Base-by-base conservation (phyloP, 768 basidiomycete genomes). In the Suillus spraguei region DNA sequence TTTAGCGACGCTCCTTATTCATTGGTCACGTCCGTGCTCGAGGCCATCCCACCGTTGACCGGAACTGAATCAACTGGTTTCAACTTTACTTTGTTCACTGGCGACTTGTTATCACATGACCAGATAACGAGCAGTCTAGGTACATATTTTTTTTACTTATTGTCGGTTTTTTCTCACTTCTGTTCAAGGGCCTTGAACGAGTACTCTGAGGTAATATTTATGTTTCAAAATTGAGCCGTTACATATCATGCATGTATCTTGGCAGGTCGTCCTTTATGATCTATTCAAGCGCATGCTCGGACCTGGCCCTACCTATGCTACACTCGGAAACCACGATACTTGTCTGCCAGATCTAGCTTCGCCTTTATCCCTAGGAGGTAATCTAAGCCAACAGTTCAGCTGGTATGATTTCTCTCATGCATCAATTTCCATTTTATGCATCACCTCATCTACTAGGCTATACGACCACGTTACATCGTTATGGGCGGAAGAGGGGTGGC, bases 281-380 rank as follows among this genome's bases (percentile, higher is more conserved):
- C 79, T 92, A 41, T 83, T 91, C 75, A 88, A 83, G 73, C 78
- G 78, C 17, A 79, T 80, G 67, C 79, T 92, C 36, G 85, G 85
- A 17, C 79, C 82, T 16, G 88, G 89, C 0, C 89, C 91, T n/a
- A 83, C 92, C 3, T 93, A 92, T 66, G 85, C 88, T 36, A 84
- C 87, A 0, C 77, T 92, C 10, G 91, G 91, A 10, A 93, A 93
- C 71, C 91, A 93, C 68, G 91, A 93, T 70, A 87, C 81, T 47
- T 90, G 87, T 71, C 87, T 63, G 5, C 49, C 70, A 81, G 87
- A 74, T 3, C 81, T 87, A 68, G 89, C 89, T 65, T 83, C 89
- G 1, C 83, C 86, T 35, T 81, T 85, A 67, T 78, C 85, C 7
- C 74, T 91, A 1, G 85, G 82, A 35, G 86, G 82, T 5, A 65